Percentiles rank a stretch among this genome's conserved stretches.
phyloP scores from a whole-genome alignment of 2,329 filamentous ascomycete species.

The Fusarium xylarioides region DNA sequence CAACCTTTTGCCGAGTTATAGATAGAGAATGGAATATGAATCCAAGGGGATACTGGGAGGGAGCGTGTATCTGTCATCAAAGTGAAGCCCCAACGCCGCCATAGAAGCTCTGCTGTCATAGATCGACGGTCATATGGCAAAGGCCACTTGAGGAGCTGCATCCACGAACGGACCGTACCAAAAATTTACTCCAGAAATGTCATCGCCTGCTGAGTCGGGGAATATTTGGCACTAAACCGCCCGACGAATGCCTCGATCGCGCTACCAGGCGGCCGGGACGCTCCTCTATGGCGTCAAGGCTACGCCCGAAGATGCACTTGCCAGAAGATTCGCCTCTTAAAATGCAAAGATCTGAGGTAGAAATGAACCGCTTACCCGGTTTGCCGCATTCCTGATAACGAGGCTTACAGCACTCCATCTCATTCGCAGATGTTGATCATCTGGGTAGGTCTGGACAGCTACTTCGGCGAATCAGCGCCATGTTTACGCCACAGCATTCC shows the following conservation, averaged over 20 bases:
- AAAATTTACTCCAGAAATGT: rapidly evolving
- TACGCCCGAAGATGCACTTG: rapidly evolving
- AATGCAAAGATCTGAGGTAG: rapidly evolving
- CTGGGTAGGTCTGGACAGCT: background rate
- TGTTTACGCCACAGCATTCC: background rate
- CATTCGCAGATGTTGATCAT: background rate
- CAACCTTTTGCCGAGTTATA: rapidly evolving
- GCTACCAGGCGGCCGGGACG: background rate
- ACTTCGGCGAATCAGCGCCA: background rate
- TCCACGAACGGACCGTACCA: no score
- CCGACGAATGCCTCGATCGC: background rate
- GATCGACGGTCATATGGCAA: no score
- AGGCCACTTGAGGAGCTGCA: no score
- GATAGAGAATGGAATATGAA: no score
- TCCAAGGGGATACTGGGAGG: no score
- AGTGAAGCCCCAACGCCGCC: no score
- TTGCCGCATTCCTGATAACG: background rate
- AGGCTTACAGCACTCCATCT: background rate
- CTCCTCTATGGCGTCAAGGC: background rate
- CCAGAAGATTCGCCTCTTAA: rapidly evolving
- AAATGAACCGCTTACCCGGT: background rate
- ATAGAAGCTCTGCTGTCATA: no score
- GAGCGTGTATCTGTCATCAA: no score
- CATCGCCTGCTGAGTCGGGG: background rate
- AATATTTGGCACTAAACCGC: rapidly evolving